A percentile compares a stretch with the other conserved stretches of the same genome.
phyloP scores from a whole-genome alignment of 352 stramenopile species.

The Globisporangium canariense region DNA sequence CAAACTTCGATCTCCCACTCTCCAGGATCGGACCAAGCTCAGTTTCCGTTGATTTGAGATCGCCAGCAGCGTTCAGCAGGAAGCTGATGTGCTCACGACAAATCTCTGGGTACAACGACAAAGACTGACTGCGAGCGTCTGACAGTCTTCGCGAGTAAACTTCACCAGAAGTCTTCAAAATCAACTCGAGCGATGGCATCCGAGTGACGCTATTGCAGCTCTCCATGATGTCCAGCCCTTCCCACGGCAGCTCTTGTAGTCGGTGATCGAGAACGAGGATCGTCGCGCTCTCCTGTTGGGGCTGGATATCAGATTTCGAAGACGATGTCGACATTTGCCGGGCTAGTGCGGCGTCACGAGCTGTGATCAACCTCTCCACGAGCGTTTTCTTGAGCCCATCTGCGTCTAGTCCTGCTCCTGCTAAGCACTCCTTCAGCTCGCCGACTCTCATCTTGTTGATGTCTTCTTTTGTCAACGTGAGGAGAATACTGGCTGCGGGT shows the following conservation, averaged over 20 bases:
- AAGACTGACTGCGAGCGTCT: background rate
- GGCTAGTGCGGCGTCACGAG: constrained; percentile 23
- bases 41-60: constrained; percentile 61
- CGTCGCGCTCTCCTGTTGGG: constrained; percentile 20
- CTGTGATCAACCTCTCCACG: constrained; percentile 33
- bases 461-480: constrained; percentile 22
- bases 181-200: constrained; percentile 72
- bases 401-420: constrained; percentile 24
- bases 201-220: constrained; percentile 44
- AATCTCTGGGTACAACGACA: constrained; percentile 11
- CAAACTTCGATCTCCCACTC: constrained; percentile 23
- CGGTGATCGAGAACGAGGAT: constrained; percentile 67
- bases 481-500: constrained; percentile 11
- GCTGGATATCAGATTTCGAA: background rate
- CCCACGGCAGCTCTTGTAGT: constrained; percentile 78
- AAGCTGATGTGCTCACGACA: constrained; percentile 43
- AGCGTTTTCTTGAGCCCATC: constrained; percentile 55
- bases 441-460: constrained; percentile 42
- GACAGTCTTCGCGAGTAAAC: background rate
- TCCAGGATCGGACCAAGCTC: constrained; percentile 57
- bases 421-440: constrained; percentile 40
- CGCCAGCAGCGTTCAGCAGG: constrained; percentile 70
- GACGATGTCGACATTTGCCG: constrained; percentile 5
- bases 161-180: constrained; percentile 31
- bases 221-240: constrained; percentile 62